Percentiles rank a stretch among this genome's conserved stretches.
Evolutionary conservation across 2,329 filamentous ascomycete species (phyloP).

Genomic region (Beauveria sp.): DNA sequence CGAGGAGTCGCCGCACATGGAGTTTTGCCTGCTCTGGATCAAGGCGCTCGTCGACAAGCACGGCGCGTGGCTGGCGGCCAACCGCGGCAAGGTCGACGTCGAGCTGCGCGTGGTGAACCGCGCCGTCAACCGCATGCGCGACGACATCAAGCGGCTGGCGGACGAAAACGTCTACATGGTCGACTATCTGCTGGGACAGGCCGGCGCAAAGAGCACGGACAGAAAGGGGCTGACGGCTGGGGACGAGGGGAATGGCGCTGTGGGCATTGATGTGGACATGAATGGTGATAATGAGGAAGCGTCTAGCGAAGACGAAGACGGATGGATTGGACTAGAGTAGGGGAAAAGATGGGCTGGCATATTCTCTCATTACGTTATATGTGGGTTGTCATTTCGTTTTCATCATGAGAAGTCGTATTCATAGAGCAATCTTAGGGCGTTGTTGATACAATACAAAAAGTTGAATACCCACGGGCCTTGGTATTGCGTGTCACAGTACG

Average conservation of each 20-base stretch:
- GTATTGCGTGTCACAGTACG: neutral
- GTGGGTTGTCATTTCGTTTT: neutral
- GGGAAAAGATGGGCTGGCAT: neutral
- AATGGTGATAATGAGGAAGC: conserved; percentile 25
- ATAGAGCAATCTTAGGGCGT: conserved; percentile 12
- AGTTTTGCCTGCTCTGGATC: conserved; percentile 92
- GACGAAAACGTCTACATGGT: conserved; percentile 87
- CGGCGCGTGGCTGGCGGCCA: conserved; percentile 76
- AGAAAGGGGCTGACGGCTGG: conserved; percentile 15
- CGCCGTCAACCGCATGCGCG: conserved; percentile 70
- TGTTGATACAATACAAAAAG: conserved; percentile 14
- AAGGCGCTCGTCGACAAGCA: conserved; percentile 75
- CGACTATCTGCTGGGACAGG: conserved; percentile 65
- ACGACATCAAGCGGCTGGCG: conserved; percentile 73
- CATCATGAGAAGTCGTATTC: conserved; percentile 4
- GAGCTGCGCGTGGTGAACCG: conserved; percentile 79
- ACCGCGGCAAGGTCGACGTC: conserved; percentile 69
- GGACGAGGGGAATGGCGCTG: conserved; percentile 18
- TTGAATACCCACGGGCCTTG: conserved; percentile 10
- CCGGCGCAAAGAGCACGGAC: conserved; percentile 23
- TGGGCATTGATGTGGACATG: conserved; percentile 22
- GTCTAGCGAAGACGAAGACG: conserved; percentile 33
- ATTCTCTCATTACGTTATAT: conserved; percentile 5
- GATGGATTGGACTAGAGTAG: conserved; percentile 44
- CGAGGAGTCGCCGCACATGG: conserved; percentile 85